Percentiles rank a stretch among this genome's conserved stretches.
phyloP scores from a whole-genome alignment of 192 early-diverging fungal species.

The Diversispora eburnea region DNA sequence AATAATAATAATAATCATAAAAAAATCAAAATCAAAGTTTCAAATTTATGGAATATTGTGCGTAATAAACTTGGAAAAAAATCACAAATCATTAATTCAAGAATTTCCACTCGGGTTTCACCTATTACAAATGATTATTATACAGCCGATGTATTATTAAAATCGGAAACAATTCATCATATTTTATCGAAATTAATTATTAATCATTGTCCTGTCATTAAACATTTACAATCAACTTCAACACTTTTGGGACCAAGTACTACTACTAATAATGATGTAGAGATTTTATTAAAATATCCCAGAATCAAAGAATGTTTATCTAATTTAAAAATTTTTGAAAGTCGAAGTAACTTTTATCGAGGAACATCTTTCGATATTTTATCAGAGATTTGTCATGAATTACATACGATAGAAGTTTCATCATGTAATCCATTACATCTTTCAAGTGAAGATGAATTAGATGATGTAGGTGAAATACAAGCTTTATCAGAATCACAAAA shows the following conservation, averaged over 20 bases:
- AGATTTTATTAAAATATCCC: background rate
- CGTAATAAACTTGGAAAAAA: background rate
- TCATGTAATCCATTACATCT: background rate
- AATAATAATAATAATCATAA: too few species aligned
- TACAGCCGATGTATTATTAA: background rate
- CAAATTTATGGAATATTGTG: background rate
- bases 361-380: background rate
- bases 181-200: background rate
- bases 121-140: background rate
- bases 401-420: background rate
- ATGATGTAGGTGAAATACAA: background rate
- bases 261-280: background rate
- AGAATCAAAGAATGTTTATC: background rate
- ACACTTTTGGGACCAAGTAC: background rate
- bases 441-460: background rate
- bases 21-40: background rate
- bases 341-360: background rate
- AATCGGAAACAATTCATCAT: background rate
- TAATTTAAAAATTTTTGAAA: background rate
- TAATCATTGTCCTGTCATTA: background rate
- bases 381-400: background rate
- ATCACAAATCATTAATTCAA: background rate
- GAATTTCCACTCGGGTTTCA: background rate
- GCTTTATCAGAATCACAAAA: background rate
- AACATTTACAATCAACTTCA: constrained; percentile 1